Evolutionary conservation across 2,329 filamentous ascomycete genomes (phyloP), one percentile per base, ranked within the genome.

Genomic region (Colletotrichum viniferum): DNA sequence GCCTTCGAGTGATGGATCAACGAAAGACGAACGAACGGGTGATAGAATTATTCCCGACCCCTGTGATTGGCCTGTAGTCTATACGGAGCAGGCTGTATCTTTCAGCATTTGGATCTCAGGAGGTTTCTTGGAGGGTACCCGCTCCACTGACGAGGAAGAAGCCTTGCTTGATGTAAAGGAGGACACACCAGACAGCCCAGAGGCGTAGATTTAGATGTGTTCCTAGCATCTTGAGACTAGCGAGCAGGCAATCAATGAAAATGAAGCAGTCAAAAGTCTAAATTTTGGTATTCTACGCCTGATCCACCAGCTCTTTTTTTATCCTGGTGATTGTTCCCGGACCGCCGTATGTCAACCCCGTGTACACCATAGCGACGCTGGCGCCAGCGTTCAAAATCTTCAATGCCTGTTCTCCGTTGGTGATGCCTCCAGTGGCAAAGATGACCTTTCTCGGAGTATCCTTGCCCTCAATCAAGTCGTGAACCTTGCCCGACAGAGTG

Each of bases 361-460:
- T 99, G 84, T 98, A 98, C 68, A 98, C 89, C 92, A 98, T 97
- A 3, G 95, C 96, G 16, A 97, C 93, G 79, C 94, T 96, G 0
- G 97, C 97, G 10, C 97, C 97, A 0, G 96, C 96, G 78, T 97
- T 94, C 64, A 98, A 88, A 8, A 96, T 91, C 85, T 94, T 89
- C 16, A 95, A 86, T 10, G 95, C 97, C 85, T 98, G 94, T 77
- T 94, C 90, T 6, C 97, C 97, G 78, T 94, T 96, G 2, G 94
- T 97, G 81, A 99, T 96, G 21, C 97, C 97, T 1, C 97, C 97
- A 0, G 95, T 97, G 1, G 96, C 96, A 82, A 98, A 98, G 76
- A 99, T 94, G 68, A 96, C 93, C 85, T 98, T 98, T 63, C 89
- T 89, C 75, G 87, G 77, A 5, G 75, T 34, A 66, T 79, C 80